Evolutionary conservation across 2,329 filamentous ascomycete species (phyloP).

Genomic region (Sporothrix sp.): DNA sequence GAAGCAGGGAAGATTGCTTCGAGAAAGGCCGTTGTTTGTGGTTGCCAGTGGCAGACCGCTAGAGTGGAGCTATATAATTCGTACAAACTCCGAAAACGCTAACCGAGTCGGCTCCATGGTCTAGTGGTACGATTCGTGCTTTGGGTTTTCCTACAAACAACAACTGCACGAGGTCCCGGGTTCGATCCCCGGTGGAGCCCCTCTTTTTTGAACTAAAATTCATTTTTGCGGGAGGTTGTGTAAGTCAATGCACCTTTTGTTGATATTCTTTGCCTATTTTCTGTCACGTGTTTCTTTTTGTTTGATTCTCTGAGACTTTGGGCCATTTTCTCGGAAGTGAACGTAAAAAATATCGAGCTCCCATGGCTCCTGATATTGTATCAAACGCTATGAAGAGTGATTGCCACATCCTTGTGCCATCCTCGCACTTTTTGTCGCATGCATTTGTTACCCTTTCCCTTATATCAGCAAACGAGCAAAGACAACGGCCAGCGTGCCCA

Average conservation of each 20-base stretch:
- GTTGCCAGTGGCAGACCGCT: no score
- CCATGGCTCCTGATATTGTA: no score
- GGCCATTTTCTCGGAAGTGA: neutral
- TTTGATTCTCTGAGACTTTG: neutral
- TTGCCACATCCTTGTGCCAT: no score
- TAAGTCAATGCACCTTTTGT: no score
- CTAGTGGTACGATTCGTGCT: slow-evolving; percentile 20
- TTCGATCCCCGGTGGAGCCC: slow-evolving; percentile 20
- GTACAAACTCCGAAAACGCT: neutral
- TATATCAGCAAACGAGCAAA: slow-evolving; percentile 15
- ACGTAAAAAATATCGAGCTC: no score
- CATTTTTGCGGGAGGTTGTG: no score
- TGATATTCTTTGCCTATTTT: no score
- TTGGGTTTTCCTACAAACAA: slow-evolving; percentile 13
- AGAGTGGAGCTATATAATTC: neutral
- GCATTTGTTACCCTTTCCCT: neutral
- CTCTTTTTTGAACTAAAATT: slow-evolving; percentile 14
- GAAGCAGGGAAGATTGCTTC: no score
- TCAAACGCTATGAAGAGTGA: no score
- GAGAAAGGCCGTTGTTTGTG: no score
- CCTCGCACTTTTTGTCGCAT: neutral
- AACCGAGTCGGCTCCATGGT: slow-evolving; percentile 14
- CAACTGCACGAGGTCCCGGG: slow-evolving; percentile 20
- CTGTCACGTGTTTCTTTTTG: neutral
- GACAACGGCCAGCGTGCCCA: slow-evolving; percentile 5